Evolutionary conservation across 495 filamentous ascomycete species (phyloP).

Genomic region (Clavariopsis aquatica): DNA sequence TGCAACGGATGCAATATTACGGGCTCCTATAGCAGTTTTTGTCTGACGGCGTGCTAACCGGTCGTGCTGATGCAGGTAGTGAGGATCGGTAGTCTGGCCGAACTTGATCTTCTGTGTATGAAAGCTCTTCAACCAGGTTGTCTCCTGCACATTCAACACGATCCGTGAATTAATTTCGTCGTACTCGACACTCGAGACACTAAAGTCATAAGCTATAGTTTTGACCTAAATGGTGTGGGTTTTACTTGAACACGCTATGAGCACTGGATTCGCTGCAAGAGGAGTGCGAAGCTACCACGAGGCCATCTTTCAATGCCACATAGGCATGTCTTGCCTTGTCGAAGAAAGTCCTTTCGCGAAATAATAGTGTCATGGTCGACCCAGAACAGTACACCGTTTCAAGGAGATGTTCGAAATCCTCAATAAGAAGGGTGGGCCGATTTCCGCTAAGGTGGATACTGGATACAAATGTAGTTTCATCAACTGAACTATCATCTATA

Average conservation of each 20-base stretch:
- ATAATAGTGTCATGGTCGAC: constrained; percentile 2
- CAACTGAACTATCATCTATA: background rate
- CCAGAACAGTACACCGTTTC: constrained; percentile 3
- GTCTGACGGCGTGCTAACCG: background rate
- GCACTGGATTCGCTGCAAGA: constrained; percentile 8
- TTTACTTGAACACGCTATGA: constrained; percentile 9
- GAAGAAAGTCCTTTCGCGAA: background rate
- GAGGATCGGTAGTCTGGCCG: constrained; percentile 3
- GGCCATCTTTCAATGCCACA: background rate
- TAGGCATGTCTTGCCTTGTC: background rate
- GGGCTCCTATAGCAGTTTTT: background rate
- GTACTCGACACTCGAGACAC: constrained; percentile 1
- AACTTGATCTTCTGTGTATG: constrained; percentile 4
- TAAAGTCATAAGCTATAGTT: background rate
- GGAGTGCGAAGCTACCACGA: constrained; percentile 9
- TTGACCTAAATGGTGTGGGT: background rate
- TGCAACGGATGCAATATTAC: background rate
- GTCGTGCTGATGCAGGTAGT: background rate
- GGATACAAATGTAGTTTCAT: constrained; percentile 1
- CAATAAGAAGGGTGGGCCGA: constrained; percentile 1
- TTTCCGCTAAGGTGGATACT: background rate
- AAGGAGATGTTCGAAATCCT: constrained; percentile 15
- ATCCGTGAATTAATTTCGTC: background rate
- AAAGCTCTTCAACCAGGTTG: background rate
- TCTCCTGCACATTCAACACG: background rate